Conservation (phyloP, 805 yeast species). For the Phaffomyces thermotolerans region DNA sequence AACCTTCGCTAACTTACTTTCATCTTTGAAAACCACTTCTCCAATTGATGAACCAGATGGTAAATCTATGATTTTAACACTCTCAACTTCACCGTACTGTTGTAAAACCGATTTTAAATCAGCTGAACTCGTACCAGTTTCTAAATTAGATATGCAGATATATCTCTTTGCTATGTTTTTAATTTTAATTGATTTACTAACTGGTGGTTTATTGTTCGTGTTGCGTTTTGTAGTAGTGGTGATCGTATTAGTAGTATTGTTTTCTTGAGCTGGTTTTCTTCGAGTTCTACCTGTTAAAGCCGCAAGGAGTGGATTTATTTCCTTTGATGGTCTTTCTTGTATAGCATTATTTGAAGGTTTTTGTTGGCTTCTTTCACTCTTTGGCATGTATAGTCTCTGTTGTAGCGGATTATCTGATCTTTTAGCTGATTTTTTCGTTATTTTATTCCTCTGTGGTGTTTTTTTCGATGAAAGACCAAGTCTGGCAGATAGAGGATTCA, state of each 20-base stretch:
- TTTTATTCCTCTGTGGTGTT: not conserved
- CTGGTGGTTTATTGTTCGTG: not conserved
- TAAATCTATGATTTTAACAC: constrained; percentile 27
- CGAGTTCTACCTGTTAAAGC: not conserved
- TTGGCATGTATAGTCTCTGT: not conserved
- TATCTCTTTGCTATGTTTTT: constrained; percentile 19
- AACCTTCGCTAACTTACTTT: constrained; percentile 26
- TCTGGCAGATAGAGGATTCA: not conserved
- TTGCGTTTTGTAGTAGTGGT: not conserved
- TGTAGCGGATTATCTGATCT: not conserved
- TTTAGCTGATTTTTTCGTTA: not conserved
- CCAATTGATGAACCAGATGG: constrained; percentile 35
- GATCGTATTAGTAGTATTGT: no score
- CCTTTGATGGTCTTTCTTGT: not conserved
- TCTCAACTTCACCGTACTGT: constrained; percentile 18
- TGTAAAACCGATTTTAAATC: constrained; percentile 25
- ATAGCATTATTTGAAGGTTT: not conserved
- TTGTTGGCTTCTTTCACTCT: not conserved
- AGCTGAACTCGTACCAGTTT: constrained; percentile 23
- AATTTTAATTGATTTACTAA: constrained; percentile 7
- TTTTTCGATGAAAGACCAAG: not conserved
- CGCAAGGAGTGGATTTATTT: not conserved
- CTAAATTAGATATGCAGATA: constrained; percentile 26
- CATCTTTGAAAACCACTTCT: constrained; percentile 27
- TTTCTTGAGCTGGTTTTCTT: not conserved